A percentile compares a stretch with the other conserved stretches of the same genome.
Conservation (phyloP, 2,329 filamentous ascomycete species). For the Neurospora sp. region DNA sequence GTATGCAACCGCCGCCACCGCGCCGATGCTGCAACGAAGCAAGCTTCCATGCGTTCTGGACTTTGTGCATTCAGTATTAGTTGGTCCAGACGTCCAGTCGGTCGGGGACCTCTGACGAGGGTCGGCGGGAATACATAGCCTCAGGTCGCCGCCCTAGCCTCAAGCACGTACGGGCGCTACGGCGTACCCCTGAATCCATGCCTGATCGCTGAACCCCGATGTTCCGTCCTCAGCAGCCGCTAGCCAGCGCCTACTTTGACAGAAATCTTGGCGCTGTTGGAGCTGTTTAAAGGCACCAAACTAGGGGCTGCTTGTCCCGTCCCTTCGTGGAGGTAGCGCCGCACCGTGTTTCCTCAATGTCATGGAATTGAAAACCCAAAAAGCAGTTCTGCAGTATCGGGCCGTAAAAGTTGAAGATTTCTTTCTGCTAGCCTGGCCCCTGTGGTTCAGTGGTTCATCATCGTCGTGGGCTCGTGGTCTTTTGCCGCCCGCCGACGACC, state of each 20-base stretch:
- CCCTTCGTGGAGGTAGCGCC: neutral
- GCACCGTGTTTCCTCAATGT: neutral
- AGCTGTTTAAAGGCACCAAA: neutral
- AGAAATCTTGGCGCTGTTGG: neutral
- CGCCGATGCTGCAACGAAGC: neutral
- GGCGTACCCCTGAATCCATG: neutral
- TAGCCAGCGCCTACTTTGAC: neutral
- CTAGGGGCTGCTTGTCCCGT: neutral
- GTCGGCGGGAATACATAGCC: neutral
- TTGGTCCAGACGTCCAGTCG: neutral
- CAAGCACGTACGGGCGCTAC: neutral
- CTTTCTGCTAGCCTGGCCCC: neutral
- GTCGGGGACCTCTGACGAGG: neutral
- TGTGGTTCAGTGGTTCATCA: neutral
- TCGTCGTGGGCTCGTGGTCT: neutral
- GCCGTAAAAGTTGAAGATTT: neutral
- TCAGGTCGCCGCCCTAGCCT: neutral
- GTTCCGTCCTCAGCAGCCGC: neutral
- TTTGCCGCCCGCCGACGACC: neutral
- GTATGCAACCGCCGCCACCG: neutral
- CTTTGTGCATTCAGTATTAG: neutral
- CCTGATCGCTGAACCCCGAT: neutral
- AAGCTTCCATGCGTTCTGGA: neutral
- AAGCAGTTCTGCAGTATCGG: neutral
- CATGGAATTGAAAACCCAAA: neutral